A percentile compares a stretch with the other conserved stretches of the same genome.
These are phyloP conservation scores for Haberlea rhodopensis DNA, from an alignment of 257 asterid genomes.

Conservation along the genomic window DNA sequence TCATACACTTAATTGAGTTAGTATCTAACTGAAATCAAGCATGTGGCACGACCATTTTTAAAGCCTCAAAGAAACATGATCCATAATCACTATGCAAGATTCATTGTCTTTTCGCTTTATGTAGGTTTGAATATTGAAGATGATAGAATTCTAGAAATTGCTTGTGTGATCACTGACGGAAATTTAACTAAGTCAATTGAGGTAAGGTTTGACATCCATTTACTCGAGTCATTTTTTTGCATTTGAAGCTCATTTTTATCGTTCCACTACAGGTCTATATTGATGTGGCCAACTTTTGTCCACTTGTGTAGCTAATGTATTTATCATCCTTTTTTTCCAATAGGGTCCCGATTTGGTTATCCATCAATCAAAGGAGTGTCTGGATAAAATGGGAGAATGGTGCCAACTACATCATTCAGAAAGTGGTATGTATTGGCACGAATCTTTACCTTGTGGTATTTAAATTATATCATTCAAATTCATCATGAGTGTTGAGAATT, in stretches of 20 bases:
- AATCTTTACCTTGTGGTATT: slow-evolving; percentile 18
- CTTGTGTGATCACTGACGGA: slow-evolving; percentile 92
- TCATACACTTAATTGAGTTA: slow-evolving; percentile 10
- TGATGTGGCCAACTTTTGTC: slow-evolving; percentile 7
- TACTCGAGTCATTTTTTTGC: background rate
- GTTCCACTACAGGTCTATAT: background rate
- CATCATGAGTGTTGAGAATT: too few species aligned
- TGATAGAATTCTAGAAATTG: slow-evolving; percentile 92
- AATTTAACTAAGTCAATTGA: slow-evolving; percentile 67
- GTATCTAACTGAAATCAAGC: slow-evolving; percentile 18
- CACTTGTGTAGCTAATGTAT: slow-evolving; percentile 22
- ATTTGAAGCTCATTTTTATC: slow-evolving; percentile 24
- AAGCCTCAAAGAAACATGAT: slow-evolving; percentile 2
- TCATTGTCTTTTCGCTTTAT: slow-evolving; percentile 26
- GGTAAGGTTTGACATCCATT: slow-evolving; percentile 41
- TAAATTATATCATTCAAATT: background rate
- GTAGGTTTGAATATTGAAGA: slow-evolving; percentile 79
- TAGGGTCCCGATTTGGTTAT: slow-evolving; percentile 96
- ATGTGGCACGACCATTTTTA: slow-evolving; percentile 10
- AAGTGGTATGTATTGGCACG: slow-evolving; percentile 57
- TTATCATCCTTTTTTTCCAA: slow-evolving; percentile 12
- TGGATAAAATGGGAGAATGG: slow-evolving; percentile 95
- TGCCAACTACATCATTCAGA: slow-evolving; percentile 85
- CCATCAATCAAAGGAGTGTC: slow-evolving; percentile 73
- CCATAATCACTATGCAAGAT: slow-evolving; percentile 14